Percentiles rank a stretch among this genome's conserved stretches.
Evolutionary conservation across 2,329 filamentous ascomycete genomes (phyloP).

Genomic region (Aspergillus tubingensis): DNA sequence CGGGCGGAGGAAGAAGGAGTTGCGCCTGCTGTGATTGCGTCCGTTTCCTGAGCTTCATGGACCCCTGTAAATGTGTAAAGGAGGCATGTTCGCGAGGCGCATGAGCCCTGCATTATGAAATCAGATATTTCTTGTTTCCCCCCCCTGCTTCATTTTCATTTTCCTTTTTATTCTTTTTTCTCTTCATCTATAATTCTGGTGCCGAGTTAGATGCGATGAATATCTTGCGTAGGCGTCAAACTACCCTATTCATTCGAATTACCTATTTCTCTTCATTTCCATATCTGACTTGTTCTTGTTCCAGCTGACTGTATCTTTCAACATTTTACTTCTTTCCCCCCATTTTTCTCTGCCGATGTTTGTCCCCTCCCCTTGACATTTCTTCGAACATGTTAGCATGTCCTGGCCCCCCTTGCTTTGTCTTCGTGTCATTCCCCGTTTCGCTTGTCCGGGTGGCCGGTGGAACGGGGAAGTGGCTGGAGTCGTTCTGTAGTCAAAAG

Average conservation of each 20-base stretch:
- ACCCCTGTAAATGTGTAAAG: conserved; percentile 24
- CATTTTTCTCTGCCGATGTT: conserved; percentile 8
- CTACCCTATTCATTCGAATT: conserved; percentile 3
- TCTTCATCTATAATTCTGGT: conserved; percentile 23
- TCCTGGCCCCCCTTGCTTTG: background rate
- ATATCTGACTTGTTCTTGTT: background rate
- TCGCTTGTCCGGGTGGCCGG: conserved; percentile 7
- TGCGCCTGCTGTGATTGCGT: conserved; percentile 78
- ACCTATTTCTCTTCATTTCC: conserved; percentile 1
- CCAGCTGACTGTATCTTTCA: conserved; percentile 5
- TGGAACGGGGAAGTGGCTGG: background rate
- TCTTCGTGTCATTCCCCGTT: background rate
- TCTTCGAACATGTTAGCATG: conserved; percentile 1
- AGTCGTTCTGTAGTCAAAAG: conserved; percentile 6
- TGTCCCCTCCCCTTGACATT: background rate
- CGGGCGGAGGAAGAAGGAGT: conserved; percentile 91
- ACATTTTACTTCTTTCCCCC: background rate
- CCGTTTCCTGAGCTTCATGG: conserved; percentile 66
- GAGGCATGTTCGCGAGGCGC: conserved; percentile 19
- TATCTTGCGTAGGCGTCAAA: conserved; percentile 24
- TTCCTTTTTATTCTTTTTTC: conserved; percentile 5
- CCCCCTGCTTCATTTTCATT: conserved; percentile 12
- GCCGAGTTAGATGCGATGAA: conserved; percentile 25
- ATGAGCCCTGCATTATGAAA: conserved; percentile 27
- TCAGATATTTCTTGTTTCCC: conserved; percentile 20